phyloP scores from a whole-genome alignment of 805 yeast species.

The Saccharomycopsis oosterbeekiorum region DNA sequence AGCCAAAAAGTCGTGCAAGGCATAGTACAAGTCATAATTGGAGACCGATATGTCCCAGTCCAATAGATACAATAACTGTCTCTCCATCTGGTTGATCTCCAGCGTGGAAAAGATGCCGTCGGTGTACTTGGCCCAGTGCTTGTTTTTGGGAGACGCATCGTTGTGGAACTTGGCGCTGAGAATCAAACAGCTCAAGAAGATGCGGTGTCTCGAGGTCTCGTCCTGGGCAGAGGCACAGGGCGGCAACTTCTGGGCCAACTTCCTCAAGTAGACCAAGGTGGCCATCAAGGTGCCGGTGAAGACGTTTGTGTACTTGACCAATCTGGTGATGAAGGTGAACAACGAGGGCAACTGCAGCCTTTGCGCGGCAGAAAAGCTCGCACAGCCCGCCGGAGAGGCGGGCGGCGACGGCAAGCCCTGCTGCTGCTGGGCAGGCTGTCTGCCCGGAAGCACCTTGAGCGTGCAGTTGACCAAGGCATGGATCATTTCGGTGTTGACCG shows the following conservation, averaged over 20 bases:
- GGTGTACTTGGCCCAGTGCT: constrained; percentile 93
- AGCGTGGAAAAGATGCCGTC: constrained; percentile 66
- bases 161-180: constrained; percentile 88
- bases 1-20: constrained; percentile 63
- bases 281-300: constrained; percentile 95
- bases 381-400: constrained; percentile 19
- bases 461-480: constrained; percentile 17
- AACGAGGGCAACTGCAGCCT: constrained; percentile 34
- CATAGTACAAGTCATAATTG: constrained; percentile 57
- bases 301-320: constrained; percentile 77
- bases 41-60: constrained; percentile 77
- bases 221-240: constrained; percentile 85
- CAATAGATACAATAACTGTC: constrained; percentile 71
- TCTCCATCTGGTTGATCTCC: constrained; percentile 86
- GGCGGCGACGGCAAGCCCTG: constrained; percentile 29
- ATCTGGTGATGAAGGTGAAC: constrained; percentile 54
- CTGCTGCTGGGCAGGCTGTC: neutral
- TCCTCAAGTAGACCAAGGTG: constrained; percentile 70
- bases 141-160: constrained; percentile 90
- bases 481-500: constrained; percentile 18
- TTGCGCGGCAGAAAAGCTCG: neutral
- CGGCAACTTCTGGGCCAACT: constrained; percentile 70
- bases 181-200: constrained; percentile 80
- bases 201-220: constrained; percentile 80
- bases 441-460: constrained; percentile 15